Conservation (phyloP, 495 filamentous ascomycete species). For the Pyrenula aspistea region DNA sequence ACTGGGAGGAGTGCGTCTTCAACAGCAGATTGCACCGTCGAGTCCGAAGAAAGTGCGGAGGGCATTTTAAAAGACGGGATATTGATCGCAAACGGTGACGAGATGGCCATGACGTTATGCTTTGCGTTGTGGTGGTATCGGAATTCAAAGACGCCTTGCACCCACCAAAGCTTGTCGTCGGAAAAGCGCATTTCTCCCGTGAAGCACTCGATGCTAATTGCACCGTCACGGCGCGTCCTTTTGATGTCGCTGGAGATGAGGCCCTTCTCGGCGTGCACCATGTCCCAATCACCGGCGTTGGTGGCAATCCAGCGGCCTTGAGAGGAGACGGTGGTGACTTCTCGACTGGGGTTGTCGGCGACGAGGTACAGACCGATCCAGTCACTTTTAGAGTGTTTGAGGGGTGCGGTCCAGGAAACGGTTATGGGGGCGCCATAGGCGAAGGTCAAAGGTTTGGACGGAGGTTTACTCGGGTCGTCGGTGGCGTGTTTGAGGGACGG, state of each 20-base stretch:
- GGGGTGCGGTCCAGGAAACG: conserved; percentile 84
- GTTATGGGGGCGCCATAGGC: conserved; percentile 87
- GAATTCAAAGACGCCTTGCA: conserved; percentile 88
- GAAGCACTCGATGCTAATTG: conserved; percentile 27
- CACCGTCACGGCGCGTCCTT: conserved; percentile 11
- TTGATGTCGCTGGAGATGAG: conserved; percentile 57
- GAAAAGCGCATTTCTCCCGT: conserved; percentile 76
- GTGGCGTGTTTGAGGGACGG: conserved; percentile 27
- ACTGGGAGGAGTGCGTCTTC: conserved; percentile 70
- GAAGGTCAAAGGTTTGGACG: conserved; percentile 58
- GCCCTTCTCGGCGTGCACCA: conserved; percentile 61
- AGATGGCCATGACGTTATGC: conserved; percentile 94
- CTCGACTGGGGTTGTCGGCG: conserved; percentile 78
- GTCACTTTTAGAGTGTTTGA: conserved; percentile 83
- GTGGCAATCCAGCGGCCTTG: conserved; percentile 86
- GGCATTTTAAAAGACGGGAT: conserved; percentile 63
- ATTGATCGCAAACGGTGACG: conserved; percentile 81
- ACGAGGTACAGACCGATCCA: conserved; percentile 95
- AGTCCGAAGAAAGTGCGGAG: conserved; percentile 14
- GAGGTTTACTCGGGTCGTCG: conserved; percentile 33
- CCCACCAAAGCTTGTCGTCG: conserved; percentile 96
- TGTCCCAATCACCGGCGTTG: conserved; percentile 64
- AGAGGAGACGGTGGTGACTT: conserved; percentile 70
- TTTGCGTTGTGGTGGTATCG: conserved; percentile 92
- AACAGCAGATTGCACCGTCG: conserved; percentile 44